A percentile compares a stretch with the other conserved stretches of the same genome.
These are phyloP conservation scores for Neonectria sp. DNA, from an alignment of 2,329 filamentous ascomycete genomes.

Conservation along the genomic window DNA sequence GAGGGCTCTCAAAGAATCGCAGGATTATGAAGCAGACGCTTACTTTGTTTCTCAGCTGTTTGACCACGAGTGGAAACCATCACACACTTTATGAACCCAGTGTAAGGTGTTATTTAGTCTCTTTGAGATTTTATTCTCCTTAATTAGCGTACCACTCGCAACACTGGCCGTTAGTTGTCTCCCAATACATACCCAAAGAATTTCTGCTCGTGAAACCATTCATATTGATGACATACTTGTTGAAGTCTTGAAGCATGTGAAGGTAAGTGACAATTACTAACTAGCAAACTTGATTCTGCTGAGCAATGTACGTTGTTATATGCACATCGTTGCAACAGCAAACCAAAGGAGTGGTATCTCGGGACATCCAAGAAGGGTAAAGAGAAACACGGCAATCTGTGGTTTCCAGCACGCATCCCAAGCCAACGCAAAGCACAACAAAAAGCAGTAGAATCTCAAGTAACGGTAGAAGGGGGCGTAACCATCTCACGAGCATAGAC, in stretches of 20 bases:
- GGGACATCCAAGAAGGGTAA: background rate
- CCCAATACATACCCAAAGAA: background rate
- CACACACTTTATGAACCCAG: background rate
- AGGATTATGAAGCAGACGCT: background rate
- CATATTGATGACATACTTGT: background rate
- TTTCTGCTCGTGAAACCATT: background rate
- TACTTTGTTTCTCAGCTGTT: constrained; percentile 1
- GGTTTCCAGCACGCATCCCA: background rate
- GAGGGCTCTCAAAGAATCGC: background rate
- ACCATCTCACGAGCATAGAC: background rate
- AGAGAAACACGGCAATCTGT: background rate
- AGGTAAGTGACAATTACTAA: background rate
- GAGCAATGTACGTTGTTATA: too few species aligned
- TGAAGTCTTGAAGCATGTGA: background rate
- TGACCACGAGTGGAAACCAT: background rate
- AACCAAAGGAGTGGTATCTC: too few species aligned
- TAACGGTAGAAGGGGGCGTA: background rate
- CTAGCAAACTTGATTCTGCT: background rate
- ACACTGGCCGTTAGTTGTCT: background rate
- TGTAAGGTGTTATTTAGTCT: background rate
- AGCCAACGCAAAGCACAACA: background rate
- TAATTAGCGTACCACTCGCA: background rate
- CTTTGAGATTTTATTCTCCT: background rate
- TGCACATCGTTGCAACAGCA: too few species aligned
- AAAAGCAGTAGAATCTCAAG: background rate